These are phyloP conservation scores for Phytophthora cryptogea DNA, from an alignment of 352 stramenopile species.

Conservation along the genomic window DNA sequence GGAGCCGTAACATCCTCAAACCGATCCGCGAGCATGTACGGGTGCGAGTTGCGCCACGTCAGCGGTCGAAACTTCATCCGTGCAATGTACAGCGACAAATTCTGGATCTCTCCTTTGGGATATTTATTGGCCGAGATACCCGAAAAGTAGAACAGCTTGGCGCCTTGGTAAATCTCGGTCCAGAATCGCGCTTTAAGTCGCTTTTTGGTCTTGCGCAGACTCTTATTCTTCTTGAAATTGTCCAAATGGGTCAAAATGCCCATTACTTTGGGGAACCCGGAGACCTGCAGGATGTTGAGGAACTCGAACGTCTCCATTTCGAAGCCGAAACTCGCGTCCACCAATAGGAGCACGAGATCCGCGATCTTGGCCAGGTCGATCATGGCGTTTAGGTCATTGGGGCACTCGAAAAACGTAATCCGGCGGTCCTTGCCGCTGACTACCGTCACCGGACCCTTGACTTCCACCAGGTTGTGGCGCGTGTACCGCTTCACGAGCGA, in stretches of 20 bases:
- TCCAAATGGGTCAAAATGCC: constrained; percentile 99
- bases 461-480: constrained; percentile 96
- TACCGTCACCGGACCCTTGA: constrained; percentile 99
- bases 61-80: constrained; percentile 98
- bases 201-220: constrained; percentile 98
- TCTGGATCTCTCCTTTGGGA: constrained; percentile 98
- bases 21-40: constrained; percentile 98
- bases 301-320: constrained; percentile 99
- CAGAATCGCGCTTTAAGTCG: constrained; percentile 98
- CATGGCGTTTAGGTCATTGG: constrained; percentile 93
- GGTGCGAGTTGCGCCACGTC: constrained; percentile 99
- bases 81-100: constrained; percentile 97
- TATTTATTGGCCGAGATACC: constrained; percentile 99
- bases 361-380: constrained; percentile 98
- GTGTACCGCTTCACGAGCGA: constrained; percentile 99
- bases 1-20: constrained; percentile 98
- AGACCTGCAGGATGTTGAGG: constrained; percentile 98
- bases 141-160: constrained; percentile 98
- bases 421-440: constrained; percentile 97
- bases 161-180: constrained; percentile 97
- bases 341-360: constrained; percentile 98
- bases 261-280: constrained; percentile 95
- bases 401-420: constrained; percentile 99
- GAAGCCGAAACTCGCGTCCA: constrained; percentile 99
- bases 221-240: constrained; percentile 98